Conservation (phyloP, 768 basidiomycete genomes). For the Leccinum fibrillosum region DNA sequence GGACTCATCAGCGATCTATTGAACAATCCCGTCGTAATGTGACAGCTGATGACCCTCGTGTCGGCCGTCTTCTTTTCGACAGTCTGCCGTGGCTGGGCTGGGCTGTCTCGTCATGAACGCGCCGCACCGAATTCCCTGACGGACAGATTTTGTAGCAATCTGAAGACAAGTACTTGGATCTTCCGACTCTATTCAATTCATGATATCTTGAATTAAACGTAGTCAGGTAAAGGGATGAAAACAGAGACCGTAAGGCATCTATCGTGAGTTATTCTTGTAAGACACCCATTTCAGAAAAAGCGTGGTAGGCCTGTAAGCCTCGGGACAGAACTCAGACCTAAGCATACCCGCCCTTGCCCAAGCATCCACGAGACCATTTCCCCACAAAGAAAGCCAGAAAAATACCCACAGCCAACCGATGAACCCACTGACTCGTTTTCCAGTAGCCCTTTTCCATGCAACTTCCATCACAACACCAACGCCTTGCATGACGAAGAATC, state of each 20-base stretch:
- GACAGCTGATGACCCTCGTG: no score
- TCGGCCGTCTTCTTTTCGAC: no score
- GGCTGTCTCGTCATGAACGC: background rate
- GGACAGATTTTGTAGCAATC: background rate
- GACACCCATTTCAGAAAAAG: conserved; percentile 15
- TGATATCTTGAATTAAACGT: no score
- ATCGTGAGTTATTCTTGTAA: background rate
- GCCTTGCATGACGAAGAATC: conserved; percentile 59
- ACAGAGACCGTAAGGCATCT: background rate
- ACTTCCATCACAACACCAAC: conserved; percentile 50
- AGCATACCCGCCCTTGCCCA: conserved; percentile 25
- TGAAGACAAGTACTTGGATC: background rate
- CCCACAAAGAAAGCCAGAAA: conserved; percentile 47
- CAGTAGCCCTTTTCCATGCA: conserved; percentile 41
- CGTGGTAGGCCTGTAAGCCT: conserved; percentile 17
- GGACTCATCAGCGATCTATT: no score
- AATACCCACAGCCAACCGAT: conserved; percentile 51
- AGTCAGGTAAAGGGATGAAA: no score
- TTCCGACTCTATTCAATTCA: background rate
- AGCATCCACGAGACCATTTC: conserved; percentile 46
- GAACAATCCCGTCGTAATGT: no score
- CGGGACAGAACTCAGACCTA: conserved; percentile 11
- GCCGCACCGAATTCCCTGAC: background rate
- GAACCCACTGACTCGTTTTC: conserved; percentile 46
- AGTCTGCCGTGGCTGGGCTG: no score